These are phyloP conservation scores for Penicillium sp. DNA, from an alignment of 2,329 filamentous ascomycete genomes.

Conservation along the genomic window DNA sequence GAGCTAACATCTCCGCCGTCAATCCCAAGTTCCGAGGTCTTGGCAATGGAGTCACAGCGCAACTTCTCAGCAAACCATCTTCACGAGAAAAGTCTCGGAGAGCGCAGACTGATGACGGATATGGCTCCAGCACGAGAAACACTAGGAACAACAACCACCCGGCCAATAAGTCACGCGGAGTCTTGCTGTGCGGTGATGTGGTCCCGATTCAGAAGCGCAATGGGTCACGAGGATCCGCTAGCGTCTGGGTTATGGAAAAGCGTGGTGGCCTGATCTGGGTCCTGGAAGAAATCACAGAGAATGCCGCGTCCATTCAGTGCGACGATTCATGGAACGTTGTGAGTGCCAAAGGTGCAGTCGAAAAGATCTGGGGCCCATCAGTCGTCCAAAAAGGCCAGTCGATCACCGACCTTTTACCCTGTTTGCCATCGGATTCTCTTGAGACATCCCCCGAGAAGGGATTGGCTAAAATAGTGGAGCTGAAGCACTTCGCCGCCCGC, in stretches of 20 bases:
- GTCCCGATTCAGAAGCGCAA: conserved; percentile 97
- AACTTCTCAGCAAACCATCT: conserved; percentile 78
- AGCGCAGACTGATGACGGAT: conserved; percentile 60
- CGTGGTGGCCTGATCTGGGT: conserved; percentile 93
- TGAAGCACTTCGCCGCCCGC: conserved; percentile 80
- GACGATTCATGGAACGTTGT: conserved; percentile 74
- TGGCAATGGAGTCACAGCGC: conserved; percentile 81
- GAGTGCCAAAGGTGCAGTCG: conserved; percentile 69
- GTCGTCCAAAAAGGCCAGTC: conserved; percentile 66
- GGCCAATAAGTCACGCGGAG: conserved; percentile 76
- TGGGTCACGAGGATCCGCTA: conserved; percentile 85
- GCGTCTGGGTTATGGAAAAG: conserved; percentile 98
- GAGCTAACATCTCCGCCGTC: conserved; percentile 36
- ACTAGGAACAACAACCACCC: conserved; percentile 64
- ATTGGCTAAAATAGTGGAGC: conserved; percentile 68
- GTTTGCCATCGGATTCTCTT: conserved; percentile 70
- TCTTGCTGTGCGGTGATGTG: conserved; percentile 93
- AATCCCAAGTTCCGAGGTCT: conserved; percentile 54
- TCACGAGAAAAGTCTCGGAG: conserved; percentile 52
- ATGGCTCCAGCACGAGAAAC: conserved; percentile 45
- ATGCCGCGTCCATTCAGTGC: conserved; percentile 73
- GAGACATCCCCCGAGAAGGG: conserved; percentile 68
- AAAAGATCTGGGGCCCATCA: conserved; percentile 79
- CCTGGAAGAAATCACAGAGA: conserved; percentile 93
- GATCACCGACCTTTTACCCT: conserved; percentile 74